Base-by-base conservation (phyloP, 208 protist species). In the Naegleria gruberi region DNA sequence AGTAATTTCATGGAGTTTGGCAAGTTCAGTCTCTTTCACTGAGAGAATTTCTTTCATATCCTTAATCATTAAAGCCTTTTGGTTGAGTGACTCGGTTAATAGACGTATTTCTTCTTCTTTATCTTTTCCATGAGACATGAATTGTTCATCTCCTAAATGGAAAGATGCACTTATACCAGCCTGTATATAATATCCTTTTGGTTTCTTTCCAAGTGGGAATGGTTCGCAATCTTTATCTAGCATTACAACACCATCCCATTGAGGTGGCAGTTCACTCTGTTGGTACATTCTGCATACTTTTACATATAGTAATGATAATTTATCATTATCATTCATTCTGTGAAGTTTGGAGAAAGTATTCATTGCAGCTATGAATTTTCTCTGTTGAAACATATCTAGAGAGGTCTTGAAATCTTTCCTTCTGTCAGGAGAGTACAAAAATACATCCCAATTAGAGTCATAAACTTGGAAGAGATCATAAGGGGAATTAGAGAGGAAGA, bases 271-370 rank as follows among this genome's bases (percentile, higher is more conserved):
- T 55, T 87, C 43, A 23, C 23, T 55, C 40, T 87, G 83, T 41
- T 87, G 83, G 55, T 87, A 87, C 83, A 87, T 87, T 87, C 34
- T 87, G 19, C 83, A 55, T 15, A 87, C 83, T 40, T 55, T 87
- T 4, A 55, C 19, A 87, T 40, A 87, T 15, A 87, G 55, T 26
- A 34, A 41, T 6, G 83, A 47, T 12, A 87, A 4, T n/a, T 55
- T 30, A 34, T 87, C 83, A 41, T 45, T 55, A 19, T 87, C 83
- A 41, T 87, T 87, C 8, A 55, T 12, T 41, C 34, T 87, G 83
- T 87, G 44, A 40, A 87, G 37, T 37, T 87, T 87, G 0, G 41
- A 55, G 83, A 87, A 87, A 17, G n/a, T 55, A 55, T 46, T 87
- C 43, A 55, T 87, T 8, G 83, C 41, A 55, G 43, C 83, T 26